phyloP scores from a whole-genome alignment of 139 green algal genomes.

The Chlorella sp. region DNA sequence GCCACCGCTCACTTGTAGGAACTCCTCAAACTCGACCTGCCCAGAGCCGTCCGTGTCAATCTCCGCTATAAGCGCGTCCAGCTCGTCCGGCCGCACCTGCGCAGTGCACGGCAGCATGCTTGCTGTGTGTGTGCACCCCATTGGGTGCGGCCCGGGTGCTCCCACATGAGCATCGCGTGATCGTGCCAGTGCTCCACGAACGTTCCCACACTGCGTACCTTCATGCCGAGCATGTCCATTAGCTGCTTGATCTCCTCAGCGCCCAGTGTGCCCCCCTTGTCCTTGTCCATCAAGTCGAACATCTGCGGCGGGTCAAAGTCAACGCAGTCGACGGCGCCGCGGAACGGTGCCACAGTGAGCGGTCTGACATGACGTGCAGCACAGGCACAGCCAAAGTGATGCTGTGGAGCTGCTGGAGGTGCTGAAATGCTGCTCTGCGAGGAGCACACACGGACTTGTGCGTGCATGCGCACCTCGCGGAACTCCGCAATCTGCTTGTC shows the following conservation, averaged over 20 bases:
- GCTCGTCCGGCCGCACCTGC: slow-evolving; percentile 16
- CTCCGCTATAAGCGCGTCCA: slow-evolving; percentile 27
- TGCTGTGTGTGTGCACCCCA: background rate
- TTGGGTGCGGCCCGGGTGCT: background rate
- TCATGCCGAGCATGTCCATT: slow-evolving; percentile 41
- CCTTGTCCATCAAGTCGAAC: slow-evolving; percentile 45
- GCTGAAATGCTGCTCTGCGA: no score
- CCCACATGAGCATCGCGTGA: background rate
- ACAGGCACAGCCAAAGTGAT: no score
- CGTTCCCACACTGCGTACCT: no score
- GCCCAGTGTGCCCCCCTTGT: slow-evolving; percentile 31
- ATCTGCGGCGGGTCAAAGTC: slow-evolving; percentile 16
- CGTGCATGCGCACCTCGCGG: background rate
- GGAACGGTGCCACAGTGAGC: background rate
- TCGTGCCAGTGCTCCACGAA: no score
- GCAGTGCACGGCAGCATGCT: background rate
- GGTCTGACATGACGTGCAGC: background rate
- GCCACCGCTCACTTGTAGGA: slow-evolving; percentile 14
- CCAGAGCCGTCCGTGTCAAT: slow-evolving; percentile 27
- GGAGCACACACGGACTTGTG: background rate
- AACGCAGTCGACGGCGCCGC: background rate
- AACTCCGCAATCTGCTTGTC: background rate
- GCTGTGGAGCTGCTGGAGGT: no score
- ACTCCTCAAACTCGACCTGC: slow-evolving; percentile 33
- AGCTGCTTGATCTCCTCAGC: slow-evolving; percentile 30